Percentiles rank a stretch among this genome's conserved stretches.
Evolutionary conservation across 139 green algal species (phyloP).

Genomic region (Coccomyxa sp.): DNA sequence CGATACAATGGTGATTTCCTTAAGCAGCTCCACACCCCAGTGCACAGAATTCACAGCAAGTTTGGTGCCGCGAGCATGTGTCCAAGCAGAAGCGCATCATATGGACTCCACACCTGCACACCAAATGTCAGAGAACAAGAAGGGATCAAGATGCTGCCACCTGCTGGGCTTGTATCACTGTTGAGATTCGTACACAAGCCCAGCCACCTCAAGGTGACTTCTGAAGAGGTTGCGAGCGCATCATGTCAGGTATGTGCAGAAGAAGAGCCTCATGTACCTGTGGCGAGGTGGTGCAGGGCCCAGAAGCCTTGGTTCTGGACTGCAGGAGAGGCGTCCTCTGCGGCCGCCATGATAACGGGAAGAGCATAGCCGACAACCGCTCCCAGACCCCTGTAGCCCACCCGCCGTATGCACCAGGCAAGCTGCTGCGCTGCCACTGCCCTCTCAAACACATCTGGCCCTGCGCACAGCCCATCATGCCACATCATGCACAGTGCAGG

Average conservation of each 20-base stretch:
- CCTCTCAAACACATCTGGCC: constrained; percentile 29
- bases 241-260: not conserved
- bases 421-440: constrained; percentile 36
- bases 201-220: too few relatives aligned
- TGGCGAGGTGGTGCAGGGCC: constrained; percentile 31
- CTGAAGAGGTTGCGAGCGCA: too few relatives aligned
- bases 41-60: not conserved
- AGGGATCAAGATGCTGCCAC: too few relatives aligned
- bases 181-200: too few relatives aligned
- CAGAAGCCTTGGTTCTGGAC: constrained; percentile 33
- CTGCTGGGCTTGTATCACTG: too few relatives aligned
- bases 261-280: constrained; percentile 9
- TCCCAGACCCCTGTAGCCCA: constrained; percentile 6
- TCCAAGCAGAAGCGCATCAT: too few relatives aligned
- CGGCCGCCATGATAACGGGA: constrained; percentile 24
- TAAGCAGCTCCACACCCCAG: not conserved
- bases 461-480: not conserved
- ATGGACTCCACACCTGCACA: too few relatives aligned
- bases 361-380: constrained; percentile 9
- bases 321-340: constrained; percentile 30
- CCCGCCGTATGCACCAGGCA: constrained; percentile 29
- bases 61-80: too few relatives aligned
- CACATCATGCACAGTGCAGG: not conserved
- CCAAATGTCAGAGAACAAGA: too few relatives aligned
- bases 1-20: too few relatives aligned